Conservation (phyloP, 495 filamentous ascomycete species). For the Xanthoparmelia taractica region DNA sequence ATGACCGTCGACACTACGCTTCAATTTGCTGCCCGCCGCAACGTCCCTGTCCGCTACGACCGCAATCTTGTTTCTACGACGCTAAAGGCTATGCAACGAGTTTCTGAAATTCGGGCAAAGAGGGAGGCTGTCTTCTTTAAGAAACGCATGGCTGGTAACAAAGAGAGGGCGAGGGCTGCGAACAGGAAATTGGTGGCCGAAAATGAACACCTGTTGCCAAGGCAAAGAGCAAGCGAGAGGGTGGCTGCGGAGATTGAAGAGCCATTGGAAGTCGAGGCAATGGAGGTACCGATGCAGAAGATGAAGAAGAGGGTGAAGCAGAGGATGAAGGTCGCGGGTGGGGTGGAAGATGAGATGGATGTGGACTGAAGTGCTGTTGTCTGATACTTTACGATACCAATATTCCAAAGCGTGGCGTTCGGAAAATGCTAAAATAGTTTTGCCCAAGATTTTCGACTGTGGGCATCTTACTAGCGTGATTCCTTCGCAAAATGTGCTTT, state of each 20-base stretch:
- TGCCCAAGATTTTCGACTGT: not conserved
- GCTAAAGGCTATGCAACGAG: conserved; percentile 82
- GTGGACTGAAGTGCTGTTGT: conserved; percentile 47
- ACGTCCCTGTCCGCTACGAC: conserved; percentile 92
- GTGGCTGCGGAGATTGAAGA: conserved; percentile 44
- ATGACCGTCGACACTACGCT: conserved; percentile 94
- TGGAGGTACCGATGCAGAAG: conserved; percentile 26
- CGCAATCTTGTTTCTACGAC: conserved; percentile 80
- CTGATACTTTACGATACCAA: conserved; percentile 4
- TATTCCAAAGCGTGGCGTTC: conserved; percentile 24
- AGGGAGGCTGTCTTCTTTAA: conserved; percentile 88
- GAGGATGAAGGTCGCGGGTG: conserved; percentile 57
- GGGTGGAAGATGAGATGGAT: conserved; percentile 62
- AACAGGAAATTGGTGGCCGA: conserved; percentile 83
- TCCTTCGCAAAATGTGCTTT: conserved; percentile 22
- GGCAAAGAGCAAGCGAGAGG: conserved; percentile 49
- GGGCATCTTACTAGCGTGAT: conserved; percentile 9
- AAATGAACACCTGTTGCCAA: conserved; percentile 80
- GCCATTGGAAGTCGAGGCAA: conserved; percentile 16
- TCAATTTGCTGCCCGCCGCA: conserved; percentile 83
- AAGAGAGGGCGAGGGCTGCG: conserved; percentile 62
- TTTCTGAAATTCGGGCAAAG: conserved; percentile 73
- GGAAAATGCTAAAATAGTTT: not conserved
- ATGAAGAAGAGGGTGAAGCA: conserved; percentile 51
- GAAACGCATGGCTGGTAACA: conserved; percentile 82